A percentile compares a stretch with the other conserved stretches of the same genome.
Conservation (phyloP, 176 grass and related monocot species). For the Cenchrus americanus region DNA sequence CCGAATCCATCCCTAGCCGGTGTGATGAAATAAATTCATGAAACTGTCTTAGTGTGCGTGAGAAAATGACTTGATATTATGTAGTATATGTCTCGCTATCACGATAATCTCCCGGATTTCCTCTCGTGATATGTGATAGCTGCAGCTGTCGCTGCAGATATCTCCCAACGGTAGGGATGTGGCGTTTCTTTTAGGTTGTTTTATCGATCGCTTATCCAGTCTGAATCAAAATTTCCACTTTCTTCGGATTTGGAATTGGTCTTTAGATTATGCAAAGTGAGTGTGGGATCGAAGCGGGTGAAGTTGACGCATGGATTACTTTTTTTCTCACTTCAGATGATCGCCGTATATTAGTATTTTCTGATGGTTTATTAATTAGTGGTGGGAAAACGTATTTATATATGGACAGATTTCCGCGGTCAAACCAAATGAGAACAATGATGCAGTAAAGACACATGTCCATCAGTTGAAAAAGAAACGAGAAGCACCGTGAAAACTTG, state of each 20-base stretch:
- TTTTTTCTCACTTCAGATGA: not conserved
- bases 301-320: constrained; percentile 14
- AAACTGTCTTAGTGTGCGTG: not conserved
- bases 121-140: not conserved
- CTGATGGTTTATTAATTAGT: constrained; percentile 20
- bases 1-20: no score
- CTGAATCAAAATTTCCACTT: not conserved
- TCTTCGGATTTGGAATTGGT: constrained; percentile 16
- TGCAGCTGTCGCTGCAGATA: not conserved
- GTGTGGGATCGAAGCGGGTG: not conserved
- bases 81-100: constrained; percentile 1
- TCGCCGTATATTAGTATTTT: not conserved
- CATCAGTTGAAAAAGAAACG: constrained; percentile 6
- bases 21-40: not conserved
- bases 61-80: not conserved
- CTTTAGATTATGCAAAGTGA: constrained; percentile 18
- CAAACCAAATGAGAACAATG: constrained; percentile 28
- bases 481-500: not conserved
- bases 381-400: not conserved
- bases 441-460: constrained; percentile 4
- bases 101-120: constrained; percentile 5
- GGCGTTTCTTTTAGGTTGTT: not conserved
- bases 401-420: not conserved
- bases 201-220: not conserved
- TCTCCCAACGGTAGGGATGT: not conserved